Base-by-base conservation (phyloP, 2,329 filamentous ascomycete genomes). In the Sclerotiophoma versabilis region DNA sequence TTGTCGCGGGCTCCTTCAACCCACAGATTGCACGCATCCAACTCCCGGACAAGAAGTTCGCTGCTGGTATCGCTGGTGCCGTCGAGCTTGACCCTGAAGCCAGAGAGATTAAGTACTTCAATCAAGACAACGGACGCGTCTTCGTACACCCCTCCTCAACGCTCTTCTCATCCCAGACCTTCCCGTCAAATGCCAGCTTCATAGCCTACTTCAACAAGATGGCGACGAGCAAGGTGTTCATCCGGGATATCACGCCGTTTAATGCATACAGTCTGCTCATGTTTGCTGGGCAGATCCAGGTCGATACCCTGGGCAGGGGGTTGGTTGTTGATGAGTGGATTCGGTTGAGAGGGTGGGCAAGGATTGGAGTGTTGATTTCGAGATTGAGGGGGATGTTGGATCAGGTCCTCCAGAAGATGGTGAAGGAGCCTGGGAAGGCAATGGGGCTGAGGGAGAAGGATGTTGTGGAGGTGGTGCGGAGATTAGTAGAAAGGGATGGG, bases 11-110 rank as follows among this genome's bases (percentile, higher is more conserved):
- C 12, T 75, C 81, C 3, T 82, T 84, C 74, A 80, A 80, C 33
- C 95, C 95, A 0, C 93, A 98, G 75, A 87, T 97, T 60, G 92
- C 92, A 12, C 87, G 93, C 47, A 96, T 99, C 70, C 89, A 92
- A 61, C 91, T 97, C 64, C 95, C 95, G 0, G 92, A 96, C 77
- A 96, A 96, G 80, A 98, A 97, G 75, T 99, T 96, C 75, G 90
- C 91, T 11, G 87, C 88, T 29, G 92, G 91, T 2, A 85, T 96
- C 59, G 91, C 91, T 1, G 95, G 95, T 7, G 91, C 95, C 0
- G 91, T 98, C 1, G 93, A 95, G 72, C 82, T 97, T 6, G 95
- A 99, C 70, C 93, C 93, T 0, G 93, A 98, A 75, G 93, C 93
- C 4, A 84, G 87, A 47, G 91, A 89, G 3, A 97, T 99, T 76